Conservation (phyloP, 2,329 filamentous ascomycete genomes). For the Xylariales sp. region DNA sequence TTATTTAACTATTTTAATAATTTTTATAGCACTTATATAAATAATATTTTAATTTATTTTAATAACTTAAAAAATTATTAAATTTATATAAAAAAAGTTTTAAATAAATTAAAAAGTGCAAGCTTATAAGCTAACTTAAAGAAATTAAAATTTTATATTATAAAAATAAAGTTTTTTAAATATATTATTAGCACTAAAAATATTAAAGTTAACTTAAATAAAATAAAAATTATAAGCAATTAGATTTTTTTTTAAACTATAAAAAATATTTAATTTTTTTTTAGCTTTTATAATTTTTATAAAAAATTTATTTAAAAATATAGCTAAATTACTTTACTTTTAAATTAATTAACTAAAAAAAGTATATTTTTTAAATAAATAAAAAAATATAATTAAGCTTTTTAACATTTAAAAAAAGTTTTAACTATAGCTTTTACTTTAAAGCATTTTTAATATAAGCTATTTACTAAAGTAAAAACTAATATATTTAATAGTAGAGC, state of each 20-base stretch:
- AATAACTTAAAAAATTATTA: not conserved
- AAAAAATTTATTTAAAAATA: conserved; percentile 1
- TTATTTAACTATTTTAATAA: not conserved
- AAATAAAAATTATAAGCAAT: not conserved
- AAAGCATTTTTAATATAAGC: not conserved
- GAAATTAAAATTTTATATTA: not conserved
- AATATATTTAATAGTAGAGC: not conserved
- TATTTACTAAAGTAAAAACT: not conserved
- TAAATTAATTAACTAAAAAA: not conserved
- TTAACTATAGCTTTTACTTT: not conserved
- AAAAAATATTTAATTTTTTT: not conserved
- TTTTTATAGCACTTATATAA: not conserved
- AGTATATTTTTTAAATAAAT: not conserved
- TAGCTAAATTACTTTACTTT: not conserved
- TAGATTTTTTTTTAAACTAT: not conserved
- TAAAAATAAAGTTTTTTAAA: too few relatives aligned
- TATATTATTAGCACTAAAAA: not conserved
- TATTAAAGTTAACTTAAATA: not conserved
- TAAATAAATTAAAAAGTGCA: too few relatives aligned
- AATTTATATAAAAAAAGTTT: too few relatives aligned
- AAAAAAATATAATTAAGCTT: not conserved
- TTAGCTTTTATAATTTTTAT: conserved; percentile 1
- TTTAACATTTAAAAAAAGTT: not conserved
- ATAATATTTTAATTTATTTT: conserved; percentile 6
- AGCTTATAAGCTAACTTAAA: too few relatives aligned